phyloP scores from a whole-genome alignment of 1,284 basidiomycete genomes.

The Rhizoctonia solani region DNA sequence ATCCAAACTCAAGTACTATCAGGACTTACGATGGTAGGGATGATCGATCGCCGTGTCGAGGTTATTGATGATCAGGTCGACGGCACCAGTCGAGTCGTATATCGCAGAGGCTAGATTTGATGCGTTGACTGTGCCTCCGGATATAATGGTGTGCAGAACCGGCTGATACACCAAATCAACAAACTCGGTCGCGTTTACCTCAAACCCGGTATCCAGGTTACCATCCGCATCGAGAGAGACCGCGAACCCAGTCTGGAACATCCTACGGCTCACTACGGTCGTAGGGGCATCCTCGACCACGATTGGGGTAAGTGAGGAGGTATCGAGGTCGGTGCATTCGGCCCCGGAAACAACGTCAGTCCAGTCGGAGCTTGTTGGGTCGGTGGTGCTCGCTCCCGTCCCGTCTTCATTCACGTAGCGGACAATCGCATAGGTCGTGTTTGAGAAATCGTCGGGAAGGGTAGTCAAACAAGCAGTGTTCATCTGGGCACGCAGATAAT shows the following conservation, averaged over 20 bases:
- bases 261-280: slow-evolving; percentile 5
- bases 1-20: neutral
- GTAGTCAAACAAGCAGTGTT: slow-evolving; percentile 46
- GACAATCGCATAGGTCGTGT: slow-evolving; percentile 43
- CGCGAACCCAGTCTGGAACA: neutral
- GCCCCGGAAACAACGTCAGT: slow-evolving; percentile 1
- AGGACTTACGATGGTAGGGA: slow-evolving; percentile 14
- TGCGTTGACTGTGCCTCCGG: slow-evolving; percentile 37
- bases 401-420: slow-evolving; percentile 41
- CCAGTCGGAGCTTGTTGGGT: slow-evolving; percentile 15
- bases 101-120: slow-evolving; percentile 10
- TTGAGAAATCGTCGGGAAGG: slow-evolving; percentile 44
- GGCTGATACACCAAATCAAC: slow-evolving; percentile 38
- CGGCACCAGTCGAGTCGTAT: neutral
- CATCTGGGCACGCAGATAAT: slow-evolving; percentile 51
- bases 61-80: slow-evolving; percentile 45
- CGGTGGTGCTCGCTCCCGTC: slow-evolving; percentile 22
- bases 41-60: slow-evolving; percentile 14
- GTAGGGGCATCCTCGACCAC: slow-evolving; percentile 20
- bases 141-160: slow-evolving; percentile 39
- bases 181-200: slow-evolving; percentile 27
- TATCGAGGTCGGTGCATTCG: slow-evolving; percentile 27
- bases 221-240: neutral
- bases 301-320: slow-evolving; percentile 25
- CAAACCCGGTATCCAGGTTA: slow-evolving; percentile 34